Conservation (phyloP, 768 basidiomycete genomes). For the Leucogyrophana mollusca region DNA sequence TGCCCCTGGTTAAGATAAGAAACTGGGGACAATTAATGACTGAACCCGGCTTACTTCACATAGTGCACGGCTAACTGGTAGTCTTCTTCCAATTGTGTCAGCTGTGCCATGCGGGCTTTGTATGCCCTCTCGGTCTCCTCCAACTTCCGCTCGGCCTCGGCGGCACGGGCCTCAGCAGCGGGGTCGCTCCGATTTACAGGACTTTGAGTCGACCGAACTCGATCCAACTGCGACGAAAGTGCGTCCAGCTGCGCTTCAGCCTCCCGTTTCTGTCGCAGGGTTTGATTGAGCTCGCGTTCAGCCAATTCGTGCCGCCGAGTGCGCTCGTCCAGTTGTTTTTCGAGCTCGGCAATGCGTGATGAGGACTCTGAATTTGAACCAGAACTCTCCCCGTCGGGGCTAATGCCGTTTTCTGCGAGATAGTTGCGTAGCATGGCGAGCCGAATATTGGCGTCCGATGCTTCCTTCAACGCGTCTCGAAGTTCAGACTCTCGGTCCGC, state of each 20-base stretch:
- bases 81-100: slow-evolving; percentile 91
- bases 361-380: slow-evolving; percentile 37
- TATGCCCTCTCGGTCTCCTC: slow-evolving; percentile 78
- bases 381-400: slow-evolving; percentile 71
- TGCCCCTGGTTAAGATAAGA: slow-evolving; percentile 58
- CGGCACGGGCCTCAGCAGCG: slow-evolving; percentile 45
- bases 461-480: slow-evolving; percentile 60
- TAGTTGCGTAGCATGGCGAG: slow-evolving; percentile 81
- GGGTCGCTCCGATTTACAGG: slow-evolving; percentile 42
- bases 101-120: slow-evolving; percentile 77
- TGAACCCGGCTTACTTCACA: slow-evolving; percentile 71
- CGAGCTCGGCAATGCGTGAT: slow-evolving; percentile 67
- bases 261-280: slow-evolving; percentile 67
- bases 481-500: slow-evolving; percentile 64
- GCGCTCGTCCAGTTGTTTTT: slow-evolving; percentile 72
- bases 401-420: slow-evolving; percentile 85
- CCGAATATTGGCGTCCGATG: slow-evolving; percentile 69
- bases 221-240: slow-evolving; percentile 66
- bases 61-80: slow-evolving; percentile 97
- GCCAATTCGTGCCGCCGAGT: slow-evolving; percentile 69
- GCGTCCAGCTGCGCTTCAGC: slow-evolving; percentile 67
- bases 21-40: too few relatives aligned
- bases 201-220: slow-evolving; percentile 57
- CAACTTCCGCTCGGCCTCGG: slow-evolving; percentile 74
- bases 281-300: slow-evolving; percentile 71